phyloP scores from a whole-genome alignment of 371 early-diverging fungal species.

The Mucor mucedo region DNA sequence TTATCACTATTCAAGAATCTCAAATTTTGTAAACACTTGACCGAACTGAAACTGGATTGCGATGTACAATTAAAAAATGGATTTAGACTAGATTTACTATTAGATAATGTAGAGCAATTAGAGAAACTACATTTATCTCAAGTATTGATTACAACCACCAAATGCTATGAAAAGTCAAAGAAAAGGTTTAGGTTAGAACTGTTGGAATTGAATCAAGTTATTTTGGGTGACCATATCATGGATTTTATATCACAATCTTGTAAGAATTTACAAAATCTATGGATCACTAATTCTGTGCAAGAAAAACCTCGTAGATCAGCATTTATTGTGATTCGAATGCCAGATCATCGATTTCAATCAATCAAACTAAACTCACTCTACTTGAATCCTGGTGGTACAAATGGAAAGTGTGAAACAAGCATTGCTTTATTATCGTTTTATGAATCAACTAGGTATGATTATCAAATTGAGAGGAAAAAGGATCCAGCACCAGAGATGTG shows the following conservation, averaged over 20 bases:
- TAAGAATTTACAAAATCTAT: slow-evolving; percentile 8
- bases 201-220: slow-evolving; percentile 14
- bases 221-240: slow-evolving; percentile 31
- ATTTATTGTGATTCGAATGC: slow-evolving; percentile 34
- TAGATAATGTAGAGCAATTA: slow-evolving; percentile 24
- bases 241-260: slow-evolving; percentile 30
- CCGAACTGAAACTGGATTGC: slow-evolving; percentile 25
- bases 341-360: slow-evolving; percentile 27
- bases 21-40: slow-evolving; percentile 21
- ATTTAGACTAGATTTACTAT: slow-evolving; percentile 25
- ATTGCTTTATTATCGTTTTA: slow-evolving; percentile 28
- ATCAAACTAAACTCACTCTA: slow-evolving; percentile 22
- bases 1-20: slow-evolving; percentile 24
- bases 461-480: slow-evolving; percentile 19
- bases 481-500: slow-evolving; percentile 28
- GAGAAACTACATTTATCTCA: slow-evolving; percentile 16
- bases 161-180: slow-evolving; percentile 10
- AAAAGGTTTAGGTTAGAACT: slow-evolving; percentile 1
- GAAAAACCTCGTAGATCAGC: slow-evolving; percentile 26
- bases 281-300: slow-evolving; percentile 22
- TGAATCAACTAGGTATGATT: slow-evolving; percentile 28
- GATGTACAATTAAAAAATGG: slow-evolving; percentile 30
- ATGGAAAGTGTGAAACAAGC: slow-evolving; percentile 12
- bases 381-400: slow-evolving; percentile 27
- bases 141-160: slow-evolving; percentile 18